Evolutionary conservation across 306 rosid species (phyloP).

Genomic region (Trifolium repens): DNA sequence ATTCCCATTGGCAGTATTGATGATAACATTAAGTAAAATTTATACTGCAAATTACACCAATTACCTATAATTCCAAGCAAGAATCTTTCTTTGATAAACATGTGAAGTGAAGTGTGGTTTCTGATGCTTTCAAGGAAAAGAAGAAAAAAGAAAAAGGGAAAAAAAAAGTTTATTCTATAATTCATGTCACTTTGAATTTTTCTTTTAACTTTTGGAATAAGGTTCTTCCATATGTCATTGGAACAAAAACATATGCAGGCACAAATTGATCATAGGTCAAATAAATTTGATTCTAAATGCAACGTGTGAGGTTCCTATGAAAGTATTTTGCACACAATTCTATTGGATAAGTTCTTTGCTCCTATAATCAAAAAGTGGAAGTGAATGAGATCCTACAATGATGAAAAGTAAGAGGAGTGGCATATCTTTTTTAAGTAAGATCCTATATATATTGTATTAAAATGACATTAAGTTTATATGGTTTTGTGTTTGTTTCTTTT

Average conservation of each 20-base stretch:
- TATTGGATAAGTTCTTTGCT: conserved; percentile 40
- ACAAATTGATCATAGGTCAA: conserved; percentile 40
- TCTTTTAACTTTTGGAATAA: conserved; percentile 47
- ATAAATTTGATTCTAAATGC: conserved; percentile 43
- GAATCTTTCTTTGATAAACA: conserved; percentile 48
- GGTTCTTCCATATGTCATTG: conserved; percentile 50
- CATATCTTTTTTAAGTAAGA: conserved; percentile 41
- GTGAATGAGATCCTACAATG: conserved; percentile 18
- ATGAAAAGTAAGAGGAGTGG: conserved; percentile 41
- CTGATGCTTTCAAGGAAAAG: conserved; percentile 45
- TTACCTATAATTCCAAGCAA: conserved; percentile 37
- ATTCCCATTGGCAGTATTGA: conserved; percentile 31
- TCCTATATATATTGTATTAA: conserved; percentile 50
- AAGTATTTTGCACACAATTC: conserved; percentile 38
- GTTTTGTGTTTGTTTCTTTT: conserved; percentile 38
- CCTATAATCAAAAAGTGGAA: conserved; percentile 42
- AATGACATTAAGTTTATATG: background rate
- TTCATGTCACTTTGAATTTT: conserved; percentile 41
- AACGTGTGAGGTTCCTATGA: conserved; percentile 44
- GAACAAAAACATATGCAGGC: conserved; percentile 43
- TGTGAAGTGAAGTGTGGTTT: conserved; percentile 43
- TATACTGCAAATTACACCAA: conserved; percentile 9
- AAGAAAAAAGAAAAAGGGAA: conserved; percentile 7
- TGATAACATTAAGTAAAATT: conserved; percentile 22
- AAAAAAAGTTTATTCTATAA: conserved; percentile 44